Conservation (phyloP, 345 rosid species). For the Murraya koenigii region DNA sequence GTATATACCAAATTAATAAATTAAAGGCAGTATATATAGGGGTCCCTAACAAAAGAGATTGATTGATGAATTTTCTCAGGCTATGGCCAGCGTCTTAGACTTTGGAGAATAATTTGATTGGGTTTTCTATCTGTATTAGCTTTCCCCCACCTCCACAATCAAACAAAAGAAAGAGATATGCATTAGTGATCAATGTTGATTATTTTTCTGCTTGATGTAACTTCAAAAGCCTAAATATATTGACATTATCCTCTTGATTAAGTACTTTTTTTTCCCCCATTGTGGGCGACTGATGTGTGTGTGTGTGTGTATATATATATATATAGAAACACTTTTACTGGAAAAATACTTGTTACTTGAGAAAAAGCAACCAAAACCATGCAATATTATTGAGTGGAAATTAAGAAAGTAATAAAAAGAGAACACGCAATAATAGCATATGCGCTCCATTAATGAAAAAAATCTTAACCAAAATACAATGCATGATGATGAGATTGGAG, state of each 20-base stretch:
- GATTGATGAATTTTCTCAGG: background rate
- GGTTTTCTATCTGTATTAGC: background rate
- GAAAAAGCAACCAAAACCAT: slow-evolving; percentile 5
- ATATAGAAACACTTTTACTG: background rate
- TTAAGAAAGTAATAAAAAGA: background rate
- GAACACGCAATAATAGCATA: slow-evolving; percentile 18
- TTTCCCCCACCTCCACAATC: slow-evolving; percentile 10
- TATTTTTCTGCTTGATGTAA: background rate
- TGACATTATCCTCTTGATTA: background rate
- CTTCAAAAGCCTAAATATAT: background rate
- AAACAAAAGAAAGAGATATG: background rate
- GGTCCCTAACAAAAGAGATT: slow-evolving; percentile 25
- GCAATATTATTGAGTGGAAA: slow-evolving; percentile 8
- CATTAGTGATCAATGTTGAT: background rate
- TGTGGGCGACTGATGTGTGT: too few species aligned
- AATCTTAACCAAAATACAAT: slow-evolving; percentile 19
- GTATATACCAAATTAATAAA: background rate
- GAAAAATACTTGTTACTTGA: background rate
- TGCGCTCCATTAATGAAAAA: slow-evolving; percentile 10
- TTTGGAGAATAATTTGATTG: slow-evolving; percentile 23
- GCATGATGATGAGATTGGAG: slow-evolving; percentile 34
- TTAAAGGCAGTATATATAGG: slow-evolving; percentile 12
- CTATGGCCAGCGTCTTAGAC: slow-evolving; percentile 19
- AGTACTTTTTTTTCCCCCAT: too few species aligned
- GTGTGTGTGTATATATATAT: too few species aligned